phyloP scores from a whole-genome alignment of 176 grass and related monocot genomes.

The Avena insularis region DNA sequence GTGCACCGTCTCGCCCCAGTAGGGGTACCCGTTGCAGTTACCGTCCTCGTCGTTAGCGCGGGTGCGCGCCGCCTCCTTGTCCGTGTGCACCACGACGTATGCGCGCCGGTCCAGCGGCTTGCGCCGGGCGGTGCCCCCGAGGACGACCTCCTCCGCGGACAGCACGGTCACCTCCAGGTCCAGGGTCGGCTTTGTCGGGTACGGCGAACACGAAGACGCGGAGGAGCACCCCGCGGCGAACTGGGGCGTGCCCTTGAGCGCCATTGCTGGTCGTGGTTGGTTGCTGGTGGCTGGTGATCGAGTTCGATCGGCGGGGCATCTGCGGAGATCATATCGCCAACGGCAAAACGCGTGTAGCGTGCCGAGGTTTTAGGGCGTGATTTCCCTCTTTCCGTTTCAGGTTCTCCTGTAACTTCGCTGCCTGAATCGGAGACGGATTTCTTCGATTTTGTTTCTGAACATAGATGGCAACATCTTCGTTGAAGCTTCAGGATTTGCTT shows the following conservation, averaged over 20 bases:
- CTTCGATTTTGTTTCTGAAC: not conserved
- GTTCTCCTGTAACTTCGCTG: not conserved
- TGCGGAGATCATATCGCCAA: not conserved
- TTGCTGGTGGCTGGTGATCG: not conserved
- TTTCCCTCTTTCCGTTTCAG: not conserved
- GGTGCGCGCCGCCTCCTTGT: conserved; percentile 23
- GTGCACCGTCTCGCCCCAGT: conserved; percentile 52
- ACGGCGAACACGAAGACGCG: not conserved
- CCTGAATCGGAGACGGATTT: not conserved
- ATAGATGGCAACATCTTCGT: not conserved
- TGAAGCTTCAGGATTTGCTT: not conserved
- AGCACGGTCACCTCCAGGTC: conserved; percentile 17
- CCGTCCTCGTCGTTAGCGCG: conserved; percentile 25
- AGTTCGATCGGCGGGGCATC: not conserved
- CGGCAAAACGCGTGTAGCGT: not conserved
- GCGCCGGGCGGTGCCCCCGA: not conserved
- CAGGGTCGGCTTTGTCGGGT: not conserved
- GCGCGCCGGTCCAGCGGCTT: not conserved
- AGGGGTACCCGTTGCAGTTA: conserved; percentile 54
- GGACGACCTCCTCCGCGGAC: conserved; percentile 18
- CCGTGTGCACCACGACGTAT: not conserved
- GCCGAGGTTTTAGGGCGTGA: not conserved
- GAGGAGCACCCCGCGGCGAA: not conserved
- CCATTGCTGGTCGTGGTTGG: not conserved
- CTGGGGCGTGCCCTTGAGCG: not conserved